phyloP scores from a whole-genome alignment of 345 rosid genomes.

The Acer campestre region DNA sequence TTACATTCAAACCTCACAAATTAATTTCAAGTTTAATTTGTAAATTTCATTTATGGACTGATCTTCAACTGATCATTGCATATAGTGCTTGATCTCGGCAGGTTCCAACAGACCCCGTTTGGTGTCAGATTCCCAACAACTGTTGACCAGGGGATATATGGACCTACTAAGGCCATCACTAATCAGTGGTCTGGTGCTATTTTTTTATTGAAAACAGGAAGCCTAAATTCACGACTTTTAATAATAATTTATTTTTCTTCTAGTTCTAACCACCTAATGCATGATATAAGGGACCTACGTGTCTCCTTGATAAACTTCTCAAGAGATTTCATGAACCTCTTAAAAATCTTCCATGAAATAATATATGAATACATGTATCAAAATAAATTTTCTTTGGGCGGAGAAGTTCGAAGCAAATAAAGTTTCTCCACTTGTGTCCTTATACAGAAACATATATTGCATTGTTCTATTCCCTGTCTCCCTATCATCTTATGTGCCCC shows the following conservation, averaged over 20 bases:
- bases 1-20: too few species aligned
- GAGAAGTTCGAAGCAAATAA: slow-evolving; percentile 6
- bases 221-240: neutral
- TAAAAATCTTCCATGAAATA: slow-evolving; percentile 2
- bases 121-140: too few species aligned
- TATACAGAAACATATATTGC: neutral
- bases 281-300: slow-evolving; percentile 20
- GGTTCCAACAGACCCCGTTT: too few species aligned
- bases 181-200: neutral
- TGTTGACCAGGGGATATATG: neutral
- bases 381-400: slow-evolving; percentile 7
- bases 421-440: slow-evolving; percentile 10
- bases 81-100: too few species aligned
- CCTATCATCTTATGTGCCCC: neutral
- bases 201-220: neutral
- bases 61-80: too few species aligned
- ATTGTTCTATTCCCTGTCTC: neutral
- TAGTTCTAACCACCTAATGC: slow-evolving; percentile 2
- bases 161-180: slow-evolving; percentile 22
- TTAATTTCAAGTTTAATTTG: too few species aligned
- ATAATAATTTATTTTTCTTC: slow-evolving; percentile 10
- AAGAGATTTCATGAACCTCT: neutral
- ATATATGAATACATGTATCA: neutral
- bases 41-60: too few species aligned
- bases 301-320: neutral